These are phyloP conservation scores for Arthrobotrys entomopaga DNA, from an alignment of 2,329 filamentous ascomycete genomes.

Conservation along the genomic window DNA sequence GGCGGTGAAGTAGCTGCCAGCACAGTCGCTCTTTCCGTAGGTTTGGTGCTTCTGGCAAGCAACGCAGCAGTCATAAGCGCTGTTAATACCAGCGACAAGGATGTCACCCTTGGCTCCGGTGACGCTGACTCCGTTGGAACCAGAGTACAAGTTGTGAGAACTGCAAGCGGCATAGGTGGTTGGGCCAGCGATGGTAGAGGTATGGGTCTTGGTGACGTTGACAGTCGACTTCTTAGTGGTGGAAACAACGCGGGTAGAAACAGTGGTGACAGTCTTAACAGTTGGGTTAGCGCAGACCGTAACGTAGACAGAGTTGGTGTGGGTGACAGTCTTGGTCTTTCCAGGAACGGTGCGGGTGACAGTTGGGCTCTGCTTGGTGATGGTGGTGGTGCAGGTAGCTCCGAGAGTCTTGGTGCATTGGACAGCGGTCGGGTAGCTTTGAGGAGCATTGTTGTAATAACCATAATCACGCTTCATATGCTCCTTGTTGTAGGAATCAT, in stretches of 20 bases:
- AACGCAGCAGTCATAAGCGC: conserved; percentile 26
- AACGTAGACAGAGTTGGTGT: conserved; percentile 16
- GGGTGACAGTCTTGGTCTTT: conserved; percentile 10
- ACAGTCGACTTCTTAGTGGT: conserved; percentile 4
- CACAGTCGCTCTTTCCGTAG: conserved; percentile 10
- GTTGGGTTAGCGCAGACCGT: conserved; percentile 9
- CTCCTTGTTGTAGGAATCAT: conserved; percentile 30
- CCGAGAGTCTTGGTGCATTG: conserved; percentile 25
- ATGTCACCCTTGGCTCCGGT: neutral
- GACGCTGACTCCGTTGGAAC: neutral
- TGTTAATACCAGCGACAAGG: conserved; percentile 1
- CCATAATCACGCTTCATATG: neutral
- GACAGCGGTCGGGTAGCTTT: conserved; percentile 15
- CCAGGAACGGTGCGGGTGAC: neutral
- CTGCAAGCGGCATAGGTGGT: conserved; percentile 26
- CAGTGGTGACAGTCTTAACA: conserved; percentile 6
- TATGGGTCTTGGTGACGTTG: conserved; percentile 17
- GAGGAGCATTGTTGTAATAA: neutral
- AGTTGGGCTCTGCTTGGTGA: conserved; percentile 12
- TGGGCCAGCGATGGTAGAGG: neutral
- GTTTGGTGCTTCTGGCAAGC: conserved; percentile 10
- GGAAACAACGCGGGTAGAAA: neutral
- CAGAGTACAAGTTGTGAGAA: conserved; percentile 7
- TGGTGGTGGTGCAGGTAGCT: conserved; percentile 9
- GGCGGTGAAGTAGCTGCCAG: conserved; percentile 15